Base-by-base conservation (phyloP, 2,329 filamentous ascomycete genomes). In the Fusarium irregulare region DNA sequence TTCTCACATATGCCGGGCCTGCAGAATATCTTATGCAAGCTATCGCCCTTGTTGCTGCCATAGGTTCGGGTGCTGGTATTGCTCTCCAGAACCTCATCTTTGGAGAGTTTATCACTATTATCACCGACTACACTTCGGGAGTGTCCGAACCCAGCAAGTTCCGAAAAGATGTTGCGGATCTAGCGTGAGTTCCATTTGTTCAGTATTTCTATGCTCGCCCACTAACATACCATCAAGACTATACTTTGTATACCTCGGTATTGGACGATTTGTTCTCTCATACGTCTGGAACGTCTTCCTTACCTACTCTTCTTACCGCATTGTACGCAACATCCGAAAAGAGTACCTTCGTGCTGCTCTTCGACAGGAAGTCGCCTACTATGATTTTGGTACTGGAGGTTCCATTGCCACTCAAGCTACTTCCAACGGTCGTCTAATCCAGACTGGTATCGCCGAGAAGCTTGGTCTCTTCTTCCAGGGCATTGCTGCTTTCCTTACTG, bases 161-260 rank as follows among this genome's bases (percentile, higher is more conserved):
- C 27, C 76, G 77, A 4, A 62, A 60, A 18, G 78, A 80, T 14
- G 73, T 74, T 30, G 73, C 72, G n/a, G 73, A 74, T 21, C 68
- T 79, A 30, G 77, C 78, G 79, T 80, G 56, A 59, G 78, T 87
- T 54, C 74, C 61, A 80, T 8, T 13, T 18, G 28, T 27, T 16
- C 32, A 34, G 32, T n/a, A 2, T 18, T 34, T 6, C 23, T 34
- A n/a, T 18, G 4, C 5, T 25, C 6, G 85, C 45, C 70, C 64
- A 14, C 64, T 73, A 23, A 71, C 28, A 9, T 12, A 25, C 5
- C 16, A 21, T 20, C 18, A 25, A 85, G 84, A 1, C 77, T 89
- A 8, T 89, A 85, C 73, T 88, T 89, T 69, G 80, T 89, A 27
- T 89, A 88, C 65, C 79, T 89, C 14, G 88, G 88, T 70, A 78